Evolutionary conservation across 2,329 filamentous ascomycete genomes (phyloP), one percentile per base, ranked within the genome.

Genomic region (Fusarium dlaminii): DNA sequence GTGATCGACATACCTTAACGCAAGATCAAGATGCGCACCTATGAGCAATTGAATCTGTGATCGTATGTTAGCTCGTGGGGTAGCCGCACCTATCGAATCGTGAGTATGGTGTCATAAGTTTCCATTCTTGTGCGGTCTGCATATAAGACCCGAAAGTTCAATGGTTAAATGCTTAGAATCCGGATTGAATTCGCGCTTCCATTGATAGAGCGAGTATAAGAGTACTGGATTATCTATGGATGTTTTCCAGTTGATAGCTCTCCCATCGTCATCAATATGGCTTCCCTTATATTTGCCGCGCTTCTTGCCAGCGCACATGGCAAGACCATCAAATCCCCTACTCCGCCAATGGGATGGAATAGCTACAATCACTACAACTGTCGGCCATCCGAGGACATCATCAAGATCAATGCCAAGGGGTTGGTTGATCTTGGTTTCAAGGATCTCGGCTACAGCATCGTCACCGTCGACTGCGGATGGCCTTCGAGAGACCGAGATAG

Each of bases 401-500:
- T 78, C 49, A 78, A 77, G 43, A 79, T 82, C 6, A 90, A 88
- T 64, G 87, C 88, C 1, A 80, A 88, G 46, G 89, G 87, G 0
- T 78, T 91, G 1, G 83, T 89, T 1, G 84, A 87, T 48, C 80
- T 87, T 0, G 88, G 87, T 0, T 83, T 90, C 2, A 82, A 83
- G 0, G 82, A 85, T 7, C 80, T 87, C 1, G 89, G 90, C 11
- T 91, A 92, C 74, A 83, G 81, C 4, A 86, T 87, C 63, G 86
- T 90, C 37, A 89, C 87, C 0, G 84, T 86, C 0, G 90, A 91
- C 73, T 91, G 89, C 61, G 89, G 90, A 2, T 91, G 89, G 90
- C 84, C 81, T 29, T 76, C 80, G 0, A 74, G 73, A 22, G 77
- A 82, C 13, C 79, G 84, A 8, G 82, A 86, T 42, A 76, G 80